Conservation (phyloP, 2,329 filamentous ascomycete genomes). For the Geosmithia flava region DNA sequence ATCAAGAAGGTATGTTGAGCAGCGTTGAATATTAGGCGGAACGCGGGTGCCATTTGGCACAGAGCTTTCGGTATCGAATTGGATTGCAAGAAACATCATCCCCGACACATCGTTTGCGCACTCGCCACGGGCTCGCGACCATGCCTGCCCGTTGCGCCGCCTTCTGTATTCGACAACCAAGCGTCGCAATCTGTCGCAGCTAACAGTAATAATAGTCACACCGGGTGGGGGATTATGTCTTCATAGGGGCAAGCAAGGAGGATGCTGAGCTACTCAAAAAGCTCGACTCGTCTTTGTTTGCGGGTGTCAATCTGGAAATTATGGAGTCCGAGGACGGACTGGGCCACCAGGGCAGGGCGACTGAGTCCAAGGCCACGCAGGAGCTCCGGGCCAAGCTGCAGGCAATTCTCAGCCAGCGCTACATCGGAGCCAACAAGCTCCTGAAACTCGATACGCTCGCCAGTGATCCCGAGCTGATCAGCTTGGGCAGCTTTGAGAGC, state of each 20-base stretch:
- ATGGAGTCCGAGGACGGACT: constrained; percentile 32
- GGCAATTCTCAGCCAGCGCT: constrained; percentile 61
- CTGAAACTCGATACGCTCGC: constrained; percentile 73
- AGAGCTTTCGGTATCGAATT: not conserved
- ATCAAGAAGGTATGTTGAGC: constrained; percentile 65
- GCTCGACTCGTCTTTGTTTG: constrained; percentile 57
- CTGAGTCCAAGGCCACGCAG: constrained; percentile 37
- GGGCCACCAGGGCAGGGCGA: constrained; percentile 18
- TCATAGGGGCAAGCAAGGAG: constrained; percentile 53
- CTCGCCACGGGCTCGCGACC: not conserved
- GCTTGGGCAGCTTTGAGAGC: constrained; percentile 64
- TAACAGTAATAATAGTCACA: constrained; percentile 59
- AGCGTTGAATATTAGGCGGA: not conserved
- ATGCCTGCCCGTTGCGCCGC: not conserved
- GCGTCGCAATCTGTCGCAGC: constrained; percentile 15
- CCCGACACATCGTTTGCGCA: not conserved
- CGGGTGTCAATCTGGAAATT: constrained; percentile 48
- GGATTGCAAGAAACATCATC: not conserved
- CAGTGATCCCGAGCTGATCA: constrained; percentile 56
- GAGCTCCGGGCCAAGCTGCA: constrained; percentile 59
- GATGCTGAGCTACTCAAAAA: constrained; percentile 53
- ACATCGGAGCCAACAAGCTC: constrained; percentile 58
- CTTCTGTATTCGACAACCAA: not conserved
- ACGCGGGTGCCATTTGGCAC: not conserved
- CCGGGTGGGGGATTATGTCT: constrained; percentile 54